Evolutionary conservation across 805 yeast genomes (phyloP), one percentile per base, ranked within the genome.

Genomic region (Cyberlindnera xylosilytica): DNA sequence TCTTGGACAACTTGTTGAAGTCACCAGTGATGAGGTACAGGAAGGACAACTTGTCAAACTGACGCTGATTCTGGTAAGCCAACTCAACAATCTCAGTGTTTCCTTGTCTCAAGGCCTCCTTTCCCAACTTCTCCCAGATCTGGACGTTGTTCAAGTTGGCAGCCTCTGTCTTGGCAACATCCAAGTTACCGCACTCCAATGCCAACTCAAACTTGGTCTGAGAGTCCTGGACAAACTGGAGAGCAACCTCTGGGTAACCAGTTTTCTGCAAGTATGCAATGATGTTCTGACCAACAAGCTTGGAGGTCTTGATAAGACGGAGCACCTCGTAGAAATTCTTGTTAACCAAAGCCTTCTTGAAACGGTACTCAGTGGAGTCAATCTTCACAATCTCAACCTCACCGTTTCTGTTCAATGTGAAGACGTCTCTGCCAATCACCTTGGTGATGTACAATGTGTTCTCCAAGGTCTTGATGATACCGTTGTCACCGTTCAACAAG

Each of bases 171-270:
- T 86, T 69, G n/a, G 98, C 99, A 50, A 85, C 85, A 12, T 73
- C 75, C 52, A 93, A 73, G 62, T 91, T 87, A 53, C 96, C 91
- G 61, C 96, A 87, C 68, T 93, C 97, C 49, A 93, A 73, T 19
- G 99, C 97, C 55, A 93, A 74, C 56, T 93, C 99, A 58, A 93
- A 91, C 65, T 96, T 79, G 32, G 97, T 87, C 63, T 90, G 96
- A 6, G 98, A 84, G 62, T 93, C 99, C 66, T 89, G 85, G 41
- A 93, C 99, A 60, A 93, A 95, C 65, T 91, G 97, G 49, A 93
- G 74, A 3, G 99, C 99, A 64, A 93, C 82, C 66, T 93, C 99
- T 20, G 99, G 98, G 62, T 84, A 91, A 2, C 99, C 99, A 60
- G 87, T 79, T 70, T 90, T 84, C 64, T 93, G 96, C 58, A 93